These are phyloP conservation scores for Gelatoporia subvermispora DNA, from an alignment of 768 basidiomycete species.

Conservation along the genomic window DNA sequence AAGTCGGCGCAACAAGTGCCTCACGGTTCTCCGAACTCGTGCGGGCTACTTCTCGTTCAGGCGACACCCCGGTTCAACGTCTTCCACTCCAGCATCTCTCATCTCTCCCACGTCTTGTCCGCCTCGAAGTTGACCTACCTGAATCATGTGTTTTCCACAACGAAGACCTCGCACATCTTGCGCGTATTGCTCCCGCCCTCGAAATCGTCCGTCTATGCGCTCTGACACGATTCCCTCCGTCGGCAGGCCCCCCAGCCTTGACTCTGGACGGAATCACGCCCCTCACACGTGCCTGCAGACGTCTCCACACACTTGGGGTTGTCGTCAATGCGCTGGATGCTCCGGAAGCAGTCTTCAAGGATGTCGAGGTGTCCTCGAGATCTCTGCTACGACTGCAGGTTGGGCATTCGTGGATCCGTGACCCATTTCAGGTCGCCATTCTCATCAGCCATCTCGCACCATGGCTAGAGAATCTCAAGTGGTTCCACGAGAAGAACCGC, in stretches of 20 bases:
- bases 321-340: constrained; percentile 57
- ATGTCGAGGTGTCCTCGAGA: constrained; percentile 50
- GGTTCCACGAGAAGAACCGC: constrained; percentile 77
- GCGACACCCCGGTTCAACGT: constrained; percentile 52
- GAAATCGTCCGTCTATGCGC: constrained; percentile 68
- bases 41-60: constrained; percentile 63
- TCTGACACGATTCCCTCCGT: constrained; percentile 56
- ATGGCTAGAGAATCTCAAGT: constrained; percentile 61
- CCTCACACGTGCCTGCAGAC: constrained; percentile 52
- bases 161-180: constrained; percentile 53
- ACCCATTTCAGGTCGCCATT: constrained; percentile 66
- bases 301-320: constrained; percentile 59
- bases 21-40: constrained; percentile 80
- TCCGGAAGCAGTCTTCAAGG: constrained; percentile 39
- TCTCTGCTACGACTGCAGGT: constrained; percentile 69
- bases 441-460: constrained; percentile 78
- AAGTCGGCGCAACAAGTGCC: constrained; percentile 60
- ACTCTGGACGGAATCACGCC: constrained; percentile 59
- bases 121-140: constrained; percentile 76
- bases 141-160: constrained; percentile 66
- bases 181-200: constrained; percentile 60
- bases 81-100: constrained; percentile 59
- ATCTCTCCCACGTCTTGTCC: constrained; percentile 47
- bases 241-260: constrained; percentile 48
- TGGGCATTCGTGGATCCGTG: constrained; percentile 68